Conservation (phyloP, 306 rosid species). For the Cyclanthera cordifolia region DNA sequence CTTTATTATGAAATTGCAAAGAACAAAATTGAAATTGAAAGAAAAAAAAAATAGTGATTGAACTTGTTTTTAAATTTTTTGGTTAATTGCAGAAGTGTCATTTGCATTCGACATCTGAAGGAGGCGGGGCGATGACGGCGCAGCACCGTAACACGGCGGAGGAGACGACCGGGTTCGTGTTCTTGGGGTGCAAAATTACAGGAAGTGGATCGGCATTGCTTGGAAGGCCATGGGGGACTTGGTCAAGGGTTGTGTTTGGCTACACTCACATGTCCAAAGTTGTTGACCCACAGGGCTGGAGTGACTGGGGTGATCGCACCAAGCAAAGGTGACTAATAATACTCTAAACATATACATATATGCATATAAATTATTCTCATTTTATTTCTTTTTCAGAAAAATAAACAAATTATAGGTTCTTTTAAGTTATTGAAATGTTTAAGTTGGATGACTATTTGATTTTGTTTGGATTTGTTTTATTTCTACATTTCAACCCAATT, state of each 20-base stretch:
- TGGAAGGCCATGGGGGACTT: slow-evolving; percentile 26
- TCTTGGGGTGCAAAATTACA: slow-evolving; percentile 13
- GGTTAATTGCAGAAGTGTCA: slow-evolving; percentile 18
- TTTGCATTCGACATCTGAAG: slow-evolving; percentile 14
- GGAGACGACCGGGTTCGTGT: slow-evolving; percentile 17
- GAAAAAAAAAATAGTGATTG: too few species aligned
- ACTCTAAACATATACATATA: not conserved
- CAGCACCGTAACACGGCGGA: slow-evolving; percentile 7
- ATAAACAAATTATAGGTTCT: too few species aligned
- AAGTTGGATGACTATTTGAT: too few species aligned
- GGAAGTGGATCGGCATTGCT: slow-evolving; percentile 8
- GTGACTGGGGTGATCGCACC: slow-evolving; percentile 18
- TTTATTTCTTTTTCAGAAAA: too few species aligned
- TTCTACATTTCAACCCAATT: too few species aligned
- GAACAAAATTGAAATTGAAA: too few species aligned
- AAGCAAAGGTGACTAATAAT: slow-evolving; percentile 8
- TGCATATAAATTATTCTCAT: too few species aligned
- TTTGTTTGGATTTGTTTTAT: too few species aligned
- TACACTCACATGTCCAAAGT: slow-evolving; percentile 13
- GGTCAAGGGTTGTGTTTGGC: slow-evolving; percentile 22
- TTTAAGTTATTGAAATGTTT: too few species aligned
- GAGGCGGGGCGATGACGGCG: slow-evolving; percentile 19
- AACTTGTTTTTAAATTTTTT: too few species aligned
- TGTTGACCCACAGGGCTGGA: slow-evolving; percentile 20
- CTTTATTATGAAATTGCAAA: too few species aligned